Percentiles rank a stretch among this genome's conserved stretches.
Conservation (phyloP, 768 basidiomycete species). For the Hemileccinum impolitum region DNA sequence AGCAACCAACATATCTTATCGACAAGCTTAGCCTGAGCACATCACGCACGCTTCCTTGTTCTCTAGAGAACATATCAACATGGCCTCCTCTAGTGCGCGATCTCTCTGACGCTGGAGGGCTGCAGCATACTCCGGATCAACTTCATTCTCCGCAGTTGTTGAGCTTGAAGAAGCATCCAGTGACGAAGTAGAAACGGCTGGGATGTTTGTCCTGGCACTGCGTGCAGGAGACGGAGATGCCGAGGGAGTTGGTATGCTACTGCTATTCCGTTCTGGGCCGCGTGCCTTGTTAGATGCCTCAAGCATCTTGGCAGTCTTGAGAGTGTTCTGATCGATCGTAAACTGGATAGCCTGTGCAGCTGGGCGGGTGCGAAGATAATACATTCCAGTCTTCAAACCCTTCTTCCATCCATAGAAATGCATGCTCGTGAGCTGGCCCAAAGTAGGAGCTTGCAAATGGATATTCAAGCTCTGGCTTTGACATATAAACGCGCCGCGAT, state of each 20-base stretch:
- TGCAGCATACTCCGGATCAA: conserved; percentile 73
- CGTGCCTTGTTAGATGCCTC: conserved; percentile 21
- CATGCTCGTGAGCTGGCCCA: conserved; percentile 92
- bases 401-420: conserved; percentile 99
- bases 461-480: conserved; percentile 95
- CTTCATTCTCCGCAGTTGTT: conserved; percentile 34
- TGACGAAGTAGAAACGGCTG: conserved; percentile 24
- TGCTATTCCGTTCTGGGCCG: conserved; percentile 11
- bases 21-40: conserved; percentile 67
- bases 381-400: conserved; percentile 98
- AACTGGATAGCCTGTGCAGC: conserved; percentile 97
- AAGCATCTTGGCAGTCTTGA: conserved; percentile 51
- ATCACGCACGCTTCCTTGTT: conserved; percentile 94
- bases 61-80: conserved; percentile 80
- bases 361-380: conserved; percentile 92
- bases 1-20: background rate
- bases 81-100: conserved; percentile 76
- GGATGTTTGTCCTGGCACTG: conserved; percentile 32
- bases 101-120: conserved; percentile 68
- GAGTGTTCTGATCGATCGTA: conserved; percentile 81
- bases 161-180: conserved; percentile 10
- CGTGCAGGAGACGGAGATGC: conserved; percentile 26
- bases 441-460: conserved; percentile 84
- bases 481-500: conserved; percentile 97
- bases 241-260: conserved; percentile 23